These are phyloP conservation scores for Rhodotorula sp. DNA, from an alignment of 1,284 basidiomycete genomes.

Conservation along the genomic window DNA sequence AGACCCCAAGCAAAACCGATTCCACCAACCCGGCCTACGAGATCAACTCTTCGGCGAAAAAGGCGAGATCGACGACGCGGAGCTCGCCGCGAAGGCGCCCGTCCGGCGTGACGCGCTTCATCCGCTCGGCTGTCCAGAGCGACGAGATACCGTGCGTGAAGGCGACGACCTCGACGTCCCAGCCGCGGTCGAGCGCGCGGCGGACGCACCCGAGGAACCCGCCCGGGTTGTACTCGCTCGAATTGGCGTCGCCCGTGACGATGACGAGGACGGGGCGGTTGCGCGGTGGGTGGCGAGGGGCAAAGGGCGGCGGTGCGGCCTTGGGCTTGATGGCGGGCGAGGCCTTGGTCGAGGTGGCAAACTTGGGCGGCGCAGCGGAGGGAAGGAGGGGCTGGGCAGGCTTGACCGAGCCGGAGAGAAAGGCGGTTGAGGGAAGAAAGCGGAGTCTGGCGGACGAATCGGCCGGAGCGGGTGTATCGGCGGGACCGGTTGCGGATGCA, in stretches of 20 bases:
- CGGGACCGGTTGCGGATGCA: too few species aligned
- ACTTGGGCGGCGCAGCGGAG: not conserved
- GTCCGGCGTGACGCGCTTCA: conserved; percentile 44
- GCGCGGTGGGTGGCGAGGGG: not conserved
- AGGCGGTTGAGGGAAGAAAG: not conserved
- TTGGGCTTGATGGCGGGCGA: conserved; percentile 6
- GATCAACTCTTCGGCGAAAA: conserved; percentile 49
- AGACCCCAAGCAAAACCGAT: too few species aligned
- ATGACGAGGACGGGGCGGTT: conserved; percentile 60
- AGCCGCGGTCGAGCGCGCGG: conserved; percentile 76
- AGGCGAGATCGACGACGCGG: conserved; percentile 47
- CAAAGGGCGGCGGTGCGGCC: not conserved
- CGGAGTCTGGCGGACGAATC: not conserved
- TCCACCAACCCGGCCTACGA: conserved; percentile 11
- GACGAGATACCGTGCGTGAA: conserved; percentile 46
- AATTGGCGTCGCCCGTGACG: conserved; percentile 84
- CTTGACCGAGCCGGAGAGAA: conserved; percentile 1
- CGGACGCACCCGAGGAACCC: conserved; percentile 81
- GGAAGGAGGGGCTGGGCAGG: not conserved
- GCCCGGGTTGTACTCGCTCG: conserved; percentile 81
- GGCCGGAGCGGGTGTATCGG: not conserved
- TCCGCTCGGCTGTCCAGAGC: conserved; percentile 37
- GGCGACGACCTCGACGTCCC: conserved; percentile 73
- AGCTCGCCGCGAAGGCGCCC: conserved; percentile 43
- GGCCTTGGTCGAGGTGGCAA: not conserved